Conservation (phyloP, 192 early-diverging fungal species). For the Entrophospora sp. region DNA sequence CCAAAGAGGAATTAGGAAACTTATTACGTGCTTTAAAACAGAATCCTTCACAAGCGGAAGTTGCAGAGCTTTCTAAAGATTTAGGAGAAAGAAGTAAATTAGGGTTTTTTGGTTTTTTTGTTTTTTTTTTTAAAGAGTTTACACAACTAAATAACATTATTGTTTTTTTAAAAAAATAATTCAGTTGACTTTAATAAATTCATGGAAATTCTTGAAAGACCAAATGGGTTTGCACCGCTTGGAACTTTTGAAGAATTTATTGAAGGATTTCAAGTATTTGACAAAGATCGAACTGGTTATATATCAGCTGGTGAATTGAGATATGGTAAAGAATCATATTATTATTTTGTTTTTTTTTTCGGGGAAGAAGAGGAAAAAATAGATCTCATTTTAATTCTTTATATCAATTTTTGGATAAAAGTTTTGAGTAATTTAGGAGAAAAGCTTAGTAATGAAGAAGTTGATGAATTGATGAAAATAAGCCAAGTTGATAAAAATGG, state of each 20-base stretch:
- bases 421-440: constrained; percentile 79
- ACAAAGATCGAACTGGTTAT: constrained; percentile 69
- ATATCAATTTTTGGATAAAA: constrained; percentile 12
- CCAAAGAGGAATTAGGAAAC: constrained; percentile 55
- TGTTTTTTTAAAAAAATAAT: neutral
- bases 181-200: constrained; percentile 62
- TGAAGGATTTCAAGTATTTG: constrained; percentile 83
- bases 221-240: constrained; percentile 60
- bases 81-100: constrained; percentile 35
- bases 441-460: constrained; percentile 65
- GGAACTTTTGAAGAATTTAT: constrained; percentile 71
- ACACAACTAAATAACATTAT: no score
- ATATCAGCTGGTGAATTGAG: constrained; percentile 71
- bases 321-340: no score
- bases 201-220: constrained; percentile 60
- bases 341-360: no score
- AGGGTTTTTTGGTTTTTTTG: no score
- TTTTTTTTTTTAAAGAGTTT: neutral
- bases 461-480: constrained; percentile 72
- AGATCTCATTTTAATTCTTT: neutral
- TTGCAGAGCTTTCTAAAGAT: constrained; percentile 48
- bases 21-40: constrained; percentile 70
- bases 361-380: neutral
- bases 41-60: constrained; percentile 72
- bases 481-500: constrained; percentile 68